A percentile compares a stretch with the other conserved stretches of the same genome.
phyloP scores from a whole-genome alignment of 495 filamentous ascomycete genomes.

The Podospora tetraspora region DNA sequence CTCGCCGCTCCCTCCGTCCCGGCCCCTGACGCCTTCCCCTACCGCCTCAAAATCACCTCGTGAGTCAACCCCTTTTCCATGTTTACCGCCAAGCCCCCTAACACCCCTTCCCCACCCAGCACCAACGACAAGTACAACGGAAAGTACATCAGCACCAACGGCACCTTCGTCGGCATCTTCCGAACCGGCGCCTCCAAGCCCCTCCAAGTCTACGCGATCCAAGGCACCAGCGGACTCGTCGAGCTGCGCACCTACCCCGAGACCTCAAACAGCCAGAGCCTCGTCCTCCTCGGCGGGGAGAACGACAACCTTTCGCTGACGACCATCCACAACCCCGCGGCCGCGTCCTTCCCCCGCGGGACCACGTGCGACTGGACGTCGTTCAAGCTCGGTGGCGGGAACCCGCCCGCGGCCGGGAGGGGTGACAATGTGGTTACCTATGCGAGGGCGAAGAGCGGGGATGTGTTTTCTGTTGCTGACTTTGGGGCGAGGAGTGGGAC shows the following conservation, averaged over 20 bases:
- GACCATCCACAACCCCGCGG: constrained; percentile 18
- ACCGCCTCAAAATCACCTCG: neutral
- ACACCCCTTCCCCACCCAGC: neutral
- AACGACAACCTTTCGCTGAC: neutral
- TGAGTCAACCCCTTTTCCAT: neutral
- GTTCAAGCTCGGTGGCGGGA: constrained; percentile 24
- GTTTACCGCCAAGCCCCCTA: neutral
- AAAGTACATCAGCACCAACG: neutral
- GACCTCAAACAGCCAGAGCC: neutral
- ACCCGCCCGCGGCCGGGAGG: neutral
- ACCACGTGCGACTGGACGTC: constrained; percentile 30
- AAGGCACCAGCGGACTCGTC: neutral
- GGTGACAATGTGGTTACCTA: neutral
- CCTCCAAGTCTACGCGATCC: neutral
- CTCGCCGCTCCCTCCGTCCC: neutral
- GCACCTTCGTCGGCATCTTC: neutral
- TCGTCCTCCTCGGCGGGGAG: constrained; percentile 10
- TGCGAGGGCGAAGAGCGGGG: neutral
- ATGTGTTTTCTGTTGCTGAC: neutral
- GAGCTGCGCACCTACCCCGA: constrained; percentile 14
- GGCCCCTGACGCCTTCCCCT: neutral
- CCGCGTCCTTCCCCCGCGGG: constrained; percentile 24
- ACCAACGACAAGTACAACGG: neutral
- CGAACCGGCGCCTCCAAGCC: neutral
- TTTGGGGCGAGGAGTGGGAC: neutral